Evolutionary conservation across 352 stramenopile genomes (phyloP).

Genomic region (Globisporangium carolinianum): DNA sequence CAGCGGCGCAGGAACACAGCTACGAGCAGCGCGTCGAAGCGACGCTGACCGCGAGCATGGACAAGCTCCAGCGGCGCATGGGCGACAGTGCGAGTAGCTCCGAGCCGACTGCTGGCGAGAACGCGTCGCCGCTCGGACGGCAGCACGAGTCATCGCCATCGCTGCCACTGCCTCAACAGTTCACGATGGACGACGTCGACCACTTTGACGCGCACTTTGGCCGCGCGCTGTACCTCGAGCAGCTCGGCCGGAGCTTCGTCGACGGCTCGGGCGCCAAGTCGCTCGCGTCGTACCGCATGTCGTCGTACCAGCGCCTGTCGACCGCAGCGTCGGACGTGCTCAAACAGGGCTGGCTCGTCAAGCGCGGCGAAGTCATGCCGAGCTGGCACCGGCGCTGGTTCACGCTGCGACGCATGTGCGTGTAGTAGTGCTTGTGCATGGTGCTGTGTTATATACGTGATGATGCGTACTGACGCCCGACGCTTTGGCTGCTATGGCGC

Average conservation of each 20-base stretch:
- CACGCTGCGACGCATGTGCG: slow-evolving; percentile 62
- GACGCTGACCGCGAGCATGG: slow-evolving; percentile 45
- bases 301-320: slow-evolving; percentile 50
- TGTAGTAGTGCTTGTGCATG: background rate
- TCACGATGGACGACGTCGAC: slow-evolving; percentile 57
- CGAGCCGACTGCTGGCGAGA: background rate
- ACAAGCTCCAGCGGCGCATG: slow-evolving; percentile 19
- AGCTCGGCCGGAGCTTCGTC: slow-evolving; percentile 51
- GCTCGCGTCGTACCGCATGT: slow-evolving; percentile 59
- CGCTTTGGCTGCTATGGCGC: background rate
- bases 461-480: no score
- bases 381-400: slow-evolving; percentile 83
- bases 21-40: slow-evolving; percentile 71
- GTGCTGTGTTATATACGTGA: no score
- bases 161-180: slow-evolving; percentile 21
- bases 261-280: slow-evolving; percentile 57
- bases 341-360: slow-evolving; percentile 75
- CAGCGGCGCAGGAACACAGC: slow-evolving; percentile 1
- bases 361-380: slow-evolving; percentile 65
- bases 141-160: slow-evolving; percentile 14
- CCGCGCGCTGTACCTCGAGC: slow-evolving; percentile 59
- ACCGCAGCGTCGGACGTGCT: slow-evolving; percentile 28
- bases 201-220: slow-evolving; percentile 69
- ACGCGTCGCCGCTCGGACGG: slow-evolving; percentile 1
- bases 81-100: slow-evolving; percentile 15